Evolutionary conservation across 176 grass and related monocot species (phyloP).

Genomic region (Juncus inflexus): DNA sequence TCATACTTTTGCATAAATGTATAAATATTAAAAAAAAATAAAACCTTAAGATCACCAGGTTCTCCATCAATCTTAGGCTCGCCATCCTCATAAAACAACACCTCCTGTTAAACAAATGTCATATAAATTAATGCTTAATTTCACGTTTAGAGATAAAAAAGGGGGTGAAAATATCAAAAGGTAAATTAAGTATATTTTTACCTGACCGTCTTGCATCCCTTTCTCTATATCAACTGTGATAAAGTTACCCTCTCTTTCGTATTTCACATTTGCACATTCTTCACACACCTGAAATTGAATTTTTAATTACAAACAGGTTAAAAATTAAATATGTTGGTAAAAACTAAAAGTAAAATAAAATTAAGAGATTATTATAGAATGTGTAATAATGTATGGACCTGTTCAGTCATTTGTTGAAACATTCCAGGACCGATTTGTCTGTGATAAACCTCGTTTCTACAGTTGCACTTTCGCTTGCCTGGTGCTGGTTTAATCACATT

Average conservation of each 20-base stretch:
- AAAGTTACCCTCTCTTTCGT: conserved; percentile 81
- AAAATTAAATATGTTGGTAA: too few relatives aligned
- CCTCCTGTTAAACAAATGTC: conserved; percentile 41
- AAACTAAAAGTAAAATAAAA: too few relatives aligned
- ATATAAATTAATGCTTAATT: background rate
- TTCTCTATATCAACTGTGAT: conserved; percentile 99
- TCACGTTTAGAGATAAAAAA: background rate
- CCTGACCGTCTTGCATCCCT: conserved; percentile 99
- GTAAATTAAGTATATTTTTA: conserved; percentile 23
- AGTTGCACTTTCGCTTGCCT: conserved; percentile 87
- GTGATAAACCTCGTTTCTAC: conserved; percentile 98
- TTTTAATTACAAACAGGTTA: too few relatives aligned
- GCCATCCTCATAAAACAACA: conserved; percentile 93
- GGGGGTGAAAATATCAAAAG: background rate
- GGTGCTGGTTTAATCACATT: conserved; percentile 90
- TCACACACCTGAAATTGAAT: conserved; percentile 87
- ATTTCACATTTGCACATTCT: conserved; percentile 97
- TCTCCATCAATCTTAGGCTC: conserved; percentile 98
- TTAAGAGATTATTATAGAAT: too few relatives aligned
- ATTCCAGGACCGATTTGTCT: conserved; percentile 97
- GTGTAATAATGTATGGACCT: conserved; percentile 36
- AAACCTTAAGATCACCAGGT: conserved; percentile 92
- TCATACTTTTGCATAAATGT: too few relatives aligned
- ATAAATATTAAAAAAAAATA: background rate
- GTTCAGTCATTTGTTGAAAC: conserved; percentile 98